phyloP scores from a whole-genome alignment of 495 filamentous ascomycete genomes.

The Aspergillus biplanus region DNA sequence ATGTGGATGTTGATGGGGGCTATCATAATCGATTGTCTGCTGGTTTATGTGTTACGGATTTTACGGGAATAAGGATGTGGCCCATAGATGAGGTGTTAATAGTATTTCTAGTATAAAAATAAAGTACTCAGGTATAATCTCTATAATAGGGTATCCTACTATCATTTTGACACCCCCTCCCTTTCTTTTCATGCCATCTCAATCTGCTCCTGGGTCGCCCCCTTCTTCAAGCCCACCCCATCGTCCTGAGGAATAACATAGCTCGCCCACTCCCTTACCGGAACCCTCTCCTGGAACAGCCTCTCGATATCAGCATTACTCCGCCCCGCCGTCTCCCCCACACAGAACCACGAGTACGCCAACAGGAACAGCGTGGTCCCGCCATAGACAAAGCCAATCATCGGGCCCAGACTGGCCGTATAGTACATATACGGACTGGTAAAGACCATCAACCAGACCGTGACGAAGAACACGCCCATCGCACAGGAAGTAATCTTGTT shows the following conservation, averaged over 20 bases:
- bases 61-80: no score
- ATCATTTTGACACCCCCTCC: no score
- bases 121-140: no score
- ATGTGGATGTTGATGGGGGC: no score
- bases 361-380: constrained; percentile 33
- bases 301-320: constrained; percentile 34
- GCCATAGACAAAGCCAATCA: constrained; percentile 42
- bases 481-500: constrained; percentile 41
- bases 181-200: constrained; percentile 23
- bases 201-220: constrained; percentile 21
- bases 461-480: constrained; percentile 38
- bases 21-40: no score
- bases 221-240: constrained; percentile 14
- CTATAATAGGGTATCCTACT: no score
- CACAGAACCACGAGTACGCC: constrained; percentile 46
- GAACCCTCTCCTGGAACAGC: constrained; percentile 35
- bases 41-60: no score
- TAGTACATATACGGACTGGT: constrained; percentile 45
- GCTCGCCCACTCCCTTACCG: constrained; percentile 27
- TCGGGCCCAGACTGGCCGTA: constrained; percentile 37
- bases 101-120: no score
- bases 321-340: constrained; percentile 40
- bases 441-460: constrained; percentile 41
- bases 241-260: constrained; percentile 25
- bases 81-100: no score